A percentile compares a stretch with the other conserved stretches of the same genome.
Conservation (phyloP, 768 basidiomycete genomes). For the Boletus eberwhitei region DNA sequence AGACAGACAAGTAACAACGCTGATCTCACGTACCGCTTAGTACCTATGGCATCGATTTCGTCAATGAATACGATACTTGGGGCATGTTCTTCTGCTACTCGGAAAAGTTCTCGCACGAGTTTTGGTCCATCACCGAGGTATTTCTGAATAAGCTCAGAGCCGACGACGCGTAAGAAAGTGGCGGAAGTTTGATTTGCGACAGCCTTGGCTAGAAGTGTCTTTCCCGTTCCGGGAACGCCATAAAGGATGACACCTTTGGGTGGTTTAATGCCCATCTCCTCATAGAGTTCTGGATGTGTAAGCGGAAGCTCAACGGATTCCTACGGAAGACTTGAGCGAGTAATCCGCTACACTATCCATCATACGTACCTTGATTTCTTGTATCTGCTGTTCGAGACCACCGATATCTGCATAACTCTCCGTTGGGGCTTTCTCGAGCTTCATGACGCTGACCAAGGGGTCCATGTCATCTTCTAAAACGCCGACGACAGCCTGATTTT, state of each 20-base stretch:
- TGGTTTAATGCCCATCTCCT: slow-evolving; percentile 99
- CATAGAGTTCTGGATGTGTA: slow-evolving; percentile 97
- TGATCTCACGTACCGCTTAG: slow-evolving; percentile 73
- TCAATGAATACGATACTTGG: slow-evolving; percentile 99
- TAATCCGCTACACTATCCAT: not conserved
- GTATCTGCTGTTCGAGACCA: slow-evolving; percentile 94
- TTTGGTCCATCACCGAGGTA: slow-evolving; percentile 99
- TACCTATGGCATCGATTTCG: slow-evolving; percentile 98
- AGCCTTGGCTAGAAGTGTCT: slow-evolving; percentile 95
- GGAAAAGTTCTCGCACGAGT: slow-evolving; percentile 94
- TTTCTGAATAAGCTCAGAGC: slow-evolving; percentile 98
- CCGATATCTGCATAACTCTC: slow-evolving; percentile 99
- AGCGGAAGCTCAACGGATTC: slow-evolving; percentile 98
- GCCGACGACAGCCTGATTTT: slow-evolving; percentile 91
- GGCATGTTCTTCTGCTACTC: slow-evolving; percentile 95
- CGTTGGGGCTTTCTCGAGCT: slow-evolving; percentile 97
- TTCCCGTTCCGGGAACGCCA: slow-evolving; percentile 97
- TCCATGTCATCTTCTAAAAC: slow-evolving; percentile 94
- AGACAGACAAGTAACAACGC: not conserved
- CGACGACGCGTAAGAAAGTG: slow-evolving; percentile 95
- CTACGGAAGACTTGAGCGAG: slow-evolving; percentile 35
- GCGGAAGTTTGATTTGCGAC: slow-evolving; percentile 98
- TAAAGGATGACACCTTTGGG: slow-evolving; percentile 99
- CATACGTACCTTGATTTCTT: slow-evolving; percentile 89
- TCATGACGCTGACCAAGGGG: slow-evolving; percentile 97